Percentiles rank a stretch among this genome's conserved stretches.
These are phyloP conservation scores for Didymella arachidicola DNA, from an alignment of 2,329 filamentous ascomycete genomes.

Conservation along the genomic window DNA sequence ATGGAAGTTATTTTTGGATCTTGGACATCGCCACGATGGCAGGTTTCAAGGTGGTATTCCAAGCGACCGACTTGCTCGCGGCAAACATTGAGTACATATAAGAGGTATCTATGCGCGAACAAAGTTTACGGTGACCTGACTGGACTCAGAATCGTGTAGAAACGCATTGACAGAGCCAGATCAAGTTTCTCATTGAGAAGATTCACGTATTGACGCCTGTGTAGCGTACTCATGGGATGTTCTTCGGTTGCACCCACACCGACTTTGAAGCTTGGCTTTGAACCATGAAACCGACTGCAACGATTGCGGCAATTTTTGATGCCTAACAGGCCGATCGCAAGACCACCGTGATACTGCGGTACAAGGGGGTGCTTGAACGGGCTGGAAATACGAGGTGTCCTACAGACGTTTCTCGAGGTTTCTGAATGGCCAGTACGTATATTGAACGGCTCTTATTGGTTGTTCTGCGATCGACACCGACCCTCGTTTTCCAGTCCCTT, in stretches of 20 bases:
- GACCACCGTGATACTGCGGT: not conserved
- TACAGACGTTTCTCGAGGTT: no score
- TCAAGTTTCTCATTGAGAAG: not conserved
- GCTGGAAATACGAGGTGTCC: no score
- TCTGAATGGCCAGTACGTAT: no score
- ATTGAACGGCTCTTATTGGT: no score
- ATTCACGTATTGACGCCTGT: not conserved
- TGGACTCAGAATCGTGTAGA: not conserved
- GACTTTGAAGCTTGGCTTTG: not conserved
- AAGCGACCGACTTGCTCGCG: not conserved
- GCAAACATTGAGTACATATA: not conserved
- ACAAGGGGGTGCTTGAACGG: no score
- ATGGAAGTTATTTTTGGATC: slow-evolving; percentile 1
- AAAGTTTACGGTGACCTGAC: not conserved
- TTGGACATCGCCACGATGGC: slow-evolving; percentile 2
- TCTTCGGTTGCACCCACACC: not conserved
- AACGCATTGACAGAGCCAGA: not conserved
- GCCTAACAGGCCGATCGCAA: no score
- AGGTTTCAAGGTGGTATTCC: not conserved
- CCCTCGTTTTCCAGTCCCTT: no score
- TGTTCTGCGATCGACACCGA: no score
- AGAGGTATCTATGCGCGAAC: not conserved
- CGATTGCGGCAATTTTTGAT: not conserved
- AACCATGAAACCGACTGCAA: not conserved
- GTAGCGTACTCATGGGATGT: not conserved